phyloP scores from a whole-genome alignment of 1,284 basidiomycete species.

The Sphaerobolus stellatus region DNA sequence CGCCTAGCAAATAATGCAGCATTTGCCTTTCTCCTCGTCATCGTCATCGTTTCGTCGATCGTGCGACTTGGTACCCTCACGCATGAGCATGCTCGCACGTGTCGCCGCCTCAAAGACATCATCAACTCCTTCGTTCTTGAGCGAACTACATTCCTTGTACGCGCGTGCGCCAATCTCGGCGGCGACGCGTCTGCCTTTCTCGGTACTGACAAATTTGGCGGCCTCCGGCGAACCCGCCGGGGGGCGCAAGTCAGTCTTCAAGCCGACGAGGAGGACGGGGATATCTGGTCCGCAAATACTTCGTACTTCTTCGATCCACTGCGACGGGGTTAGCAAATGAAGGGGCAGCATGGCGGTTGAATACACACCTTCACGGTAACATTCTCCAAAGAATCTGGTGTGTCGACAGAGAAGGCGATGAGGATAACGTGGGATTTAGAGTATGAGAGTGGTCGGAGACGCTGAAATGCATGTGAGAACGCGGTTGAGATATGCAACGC shows the following conservation, averaged over 20 bases:
- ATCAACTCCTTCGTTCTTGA: conserved; percentile 91
- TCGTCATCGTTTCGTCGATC: conserved; percentile 45
- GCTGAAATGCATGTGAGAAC: conserved; percentile 41
- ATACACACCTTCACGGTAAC: conserved; percentile 79
- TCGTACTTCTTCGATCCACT: conserved; percentile 98
- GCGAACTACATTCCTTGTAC: conserved; percentile 91
- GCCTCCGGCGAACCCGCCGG: conserved; percentile 40
- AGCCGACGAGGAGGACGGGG: conserved; percentile 83
- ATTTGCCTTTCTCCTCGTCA: conserved; percentile 44
- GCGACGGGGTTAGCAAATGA: conserved; percentile 13
- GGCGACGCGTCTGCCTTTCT: conserved; percentile 77
- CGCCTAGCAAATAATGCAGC: conserved; percentile 39
- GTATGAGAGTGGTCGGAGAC: conserved; percentile 92
- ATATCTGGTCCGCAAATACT: conserved; percentile 84
- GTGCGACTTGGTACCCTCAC: conserved; percentile 69
- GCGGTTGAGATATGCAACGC: background rate
- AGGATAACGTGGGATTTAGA: conserved; percentile 98
- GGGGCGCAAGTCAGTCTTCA: conserved; percentile 82
- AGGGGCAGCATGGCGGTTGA: background rate
- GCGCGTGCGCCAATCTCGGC: conserved; percentile 81
- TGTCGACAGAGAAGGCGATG: conserved; percentile 95
- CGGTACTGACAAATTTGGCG: conserved; percentile 62
- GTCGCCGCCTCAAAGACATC: conserved; percentile 95
- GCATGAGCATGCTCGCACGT: conserved; percentile 89
- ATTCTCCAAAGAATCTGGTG: conserved; percentile 95